phyloP scores from a whole-genome alignment of 1,139 yeast genomes.

The Wickerhamiella infanticola region DNA sequence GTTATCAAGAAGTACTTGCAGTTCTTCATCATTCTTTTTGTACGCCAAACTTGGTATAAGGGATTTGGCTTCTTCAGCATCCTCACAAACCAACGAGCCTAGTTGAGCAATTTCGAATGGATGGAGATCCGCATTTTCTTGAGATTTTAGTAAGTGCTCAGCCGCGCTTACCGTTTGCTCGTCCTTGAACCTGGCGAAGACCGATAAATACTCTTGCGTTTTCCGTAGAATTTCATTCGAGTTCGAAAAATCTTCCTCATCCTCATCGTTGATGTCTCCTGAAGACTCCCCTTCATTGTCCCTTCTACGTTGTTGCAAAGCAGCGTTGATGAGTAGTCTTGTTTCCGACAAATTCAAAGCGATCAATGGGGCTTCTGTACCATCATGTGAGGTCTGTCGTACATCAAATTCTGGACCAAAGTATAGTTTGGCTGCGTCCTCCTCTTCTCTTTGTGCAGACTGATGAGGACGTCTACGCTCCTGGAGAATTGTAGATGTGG shows the following conservation, averaged over 20 bases:
- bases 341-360: slow-evolving; percentile 85
- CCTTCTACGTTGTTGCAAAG: slow-evolving; percentile 60
- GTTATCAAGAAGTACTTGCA: slow-evolving; percentile 77
- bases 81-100: slow-evolving; percentile 84
- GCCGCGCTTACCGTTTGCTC: slow-evolving; percentile 89
- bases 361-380: slow-evolving; percentile 59
- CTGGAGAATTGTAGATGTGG: slow-evolving; percentile 77
- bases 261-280: slow-evolving; percentile 28
- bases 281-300: slow-evolving; percentile 28
- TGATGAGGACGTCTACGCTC: slow-evolving; percentile 65
- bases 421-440: slow-evolving; percentile 73
- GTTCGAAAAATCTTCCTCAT: slow-evolving; percentile 27
- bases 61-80: slow-evolving; percentile 93
- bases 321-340: slow-evolving; percentile 76
- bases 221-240: slow-evolving; percentile 59
- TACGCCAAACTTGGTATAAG: slow-evolving; percentile 71
- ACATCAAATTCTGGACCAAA: slow-evolving; percentile 87
- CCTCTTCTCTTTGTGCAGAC: slow-evolving; percentile 37
- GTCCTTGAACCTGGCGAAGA: slow-evolving; percentile 80
- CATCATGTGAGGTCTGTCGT: slow-evolving; percentile 65
- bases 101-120: slow-evolving; percentile 94
- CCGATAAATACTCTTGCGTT: slow-evolving; percentile 74
- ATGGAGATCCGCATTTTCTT: slow-evolving; percentile 54
- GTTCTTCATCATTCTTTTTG: slow-evolving; percentile 74
- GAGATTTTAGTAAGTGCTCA: slow-evolving; percentile 64